Base-by-base conservation (phyloP, 106 monocot genomes). In the Dioscorea alata region DNA sequence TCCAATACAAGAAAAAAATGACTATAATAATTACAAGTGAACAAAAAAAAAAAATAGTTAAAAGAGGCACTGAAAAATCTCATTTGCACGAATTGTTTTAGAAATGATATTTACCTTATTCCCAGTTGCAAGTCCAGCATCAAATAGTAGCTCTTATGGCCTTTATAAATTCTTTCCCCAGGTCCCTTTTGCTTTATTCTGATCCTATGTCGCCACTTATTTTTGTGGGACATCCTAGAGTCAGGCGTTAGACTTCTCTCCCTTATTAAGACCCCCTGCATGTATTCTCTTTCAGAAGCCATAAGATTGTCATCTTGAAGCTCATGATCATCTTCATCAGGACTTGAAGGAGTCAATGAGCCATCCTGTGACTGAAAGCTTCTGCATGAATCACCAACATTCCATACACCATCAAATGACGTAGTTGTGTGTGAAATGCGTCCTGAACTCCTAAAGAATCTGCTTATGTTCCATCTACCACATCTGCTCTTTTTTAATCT, bases 71-170 rank as follows among this genome's bases (percentile, higher is more conserved):
- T 28, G 6, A 42, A 42, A 42, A 10, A 10, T 42, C 42, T 42
- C 6, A 0, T 42, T 42, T 42, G 42, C 42, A 56, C 12, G 54
- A 56, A 4, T 18, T 56, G 19, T 56, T 19, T 56, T 16, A 10
- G 13, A 16, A 32, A 63, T 71, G 31, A 65, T 13, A 33, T 20
- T 61, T 97, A 97, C 96, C 96, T 89, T 57, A 97, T 97, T 61
- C 96, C 96, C 69, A 97, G 96, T 75, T 97, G 96, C 71, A 97
- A 86, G 60, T 89, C 92, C 65, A 97, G 75, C 96, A 97, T 97
- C 34, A 97, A 58, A 70, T 80, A 84, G 64, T 84, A 97, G 74
- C 86, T 97, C 73, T 82, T 89, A 69, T 97, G 91, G 57, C 96
- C 92, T 66, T 73, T 84, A 64, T 73, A 82, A 74, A 97, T 86